Evolutionary conservation across 441 rosid genomes (phyloP), one percentile per base, ranked within the genome.

Genomic region (Codiaeum variegatum): DNA sequence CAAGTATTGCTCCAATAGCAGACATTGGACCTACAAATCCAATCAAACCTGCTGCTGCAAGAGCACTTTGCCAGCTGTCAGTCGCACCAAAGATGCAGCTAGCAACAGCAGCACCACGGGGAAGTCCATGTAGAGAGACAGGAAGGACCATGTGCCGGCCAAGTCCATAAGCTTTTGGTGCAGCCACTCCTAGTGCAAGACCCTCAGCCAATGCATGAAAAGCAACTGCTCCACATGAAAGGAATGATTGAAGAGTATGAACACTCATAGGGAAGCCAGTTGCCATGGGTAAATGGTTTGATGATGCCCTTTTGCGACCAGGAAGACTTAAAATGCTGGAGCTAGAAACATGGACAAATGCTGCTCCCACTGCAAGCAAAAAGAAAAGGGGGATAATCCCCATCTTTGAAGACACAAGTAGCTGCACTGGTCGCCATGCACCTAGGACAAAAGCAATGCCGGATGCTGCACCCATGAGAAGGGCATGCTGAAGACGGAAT

Each of bases 41-140:
- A 6, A 90, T 87, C 58, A 91, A 74, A 51, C 93, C 91, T 55
- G 99, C 98, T 13, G 94, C 95, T 28, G 93, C 92, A 42, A 96
- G 83, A 18, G 95, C 87, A 42, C 88, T 88, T n/a, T 92, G 96
- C 99, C 97, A 91, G 72, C 93, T 91, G 78, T 84, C 96, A 6
- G 98, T 90, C 29, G 92, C 91, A 10, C 98, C 98, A 16, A 83
- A 89, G 58, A 95, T 89, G 79, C 98, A 95, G 80, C 99, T 91
- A 18, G 98, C 98, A 31, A 96, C 99, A 2, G 99, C 97, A n/a
- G 92, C 95, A 32, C 99, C 98, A n/a, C 98, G 88, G 40, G 98
- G 99, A 38, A 96, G 90, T 42, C 97, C 98, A 3, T 96, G 99
- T 40, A 96, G 77, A 62, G 97, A 90, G 73, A 96, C 98, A 0